Evolutionary conservation across 2,329 filamentous ascomycete species (phyloP).

Genomic region (Teratosphaeria epicoccoides): DNA sequence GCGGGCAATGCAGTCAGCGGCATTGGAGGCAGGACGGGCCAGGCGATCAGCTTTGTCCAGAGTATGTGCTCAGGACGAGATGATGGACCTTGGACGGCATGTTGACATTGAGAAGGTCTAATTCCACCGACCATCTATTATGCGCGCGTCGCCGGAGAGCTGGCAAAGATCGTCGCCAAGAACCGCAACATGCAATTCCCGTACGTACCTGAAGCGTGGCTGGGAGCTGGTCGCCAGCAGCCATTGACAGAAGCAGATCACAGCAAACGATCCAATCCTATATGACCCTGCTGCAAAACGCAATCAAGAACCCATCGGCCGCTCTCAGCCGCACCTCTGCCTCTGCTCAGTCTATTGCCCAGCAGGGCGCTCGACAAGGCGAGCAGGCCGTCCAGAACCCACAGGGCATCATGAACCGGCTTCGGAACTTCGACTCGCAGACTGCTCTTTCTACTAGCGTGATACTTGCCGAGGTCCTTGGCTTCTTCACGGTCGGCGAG

Average conservation of each 20-base stretch:
- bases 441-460: slow-evolving; percentile 67
- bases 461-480: slow-evolving; percentile 72
- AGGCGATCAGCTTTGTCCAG: slow-evolving; percentile 68
- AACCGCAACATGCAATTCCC: slow-evolving; percentile 88
- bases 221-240: neutral
- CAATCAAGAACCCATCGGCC: slow-evolving; percentile 55
- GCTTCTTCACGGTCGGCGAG: slow-evolving; percentile 96
- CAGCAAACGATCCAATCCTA: slow-evolving; percentile 75
- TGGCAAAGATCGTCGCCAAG: slow-evolving; percentile 76
- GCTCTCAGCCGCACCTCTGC: slow-evolving; percentile 33
- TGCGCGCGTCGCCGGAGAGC: slow-evolving; percentile 75
- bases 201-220: slow-evolving; percentile 47
- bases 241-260: slow-evolving; percentile 44
- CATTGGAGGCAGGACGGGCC: slow-evolving; percentile 74
- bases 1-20: slow-evolving; percentile 57
- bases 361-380: slow-evolving; percentile 19
- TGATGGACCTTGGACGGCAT: neutral
- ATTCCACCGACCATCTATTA: slow-evolving; percentile 86
- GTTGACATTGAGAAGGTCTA: slow-evolving; percentile 49
- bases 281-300: slow-evolving; percentile 65
- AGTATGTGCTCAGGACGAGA: slow-evolving; percentile 47
- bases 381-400: slow-evolving; percentile 47
- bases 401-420: slow-evolving; percentile 42
- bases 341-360: slow-evolving; percentile 31
- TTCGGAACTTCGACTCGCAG: slow-evolving; percentile 60